Conservation (phyloP, 2,329 filamentous ascomycete species). For the Pseudogymnoascus sp. region DNA sequence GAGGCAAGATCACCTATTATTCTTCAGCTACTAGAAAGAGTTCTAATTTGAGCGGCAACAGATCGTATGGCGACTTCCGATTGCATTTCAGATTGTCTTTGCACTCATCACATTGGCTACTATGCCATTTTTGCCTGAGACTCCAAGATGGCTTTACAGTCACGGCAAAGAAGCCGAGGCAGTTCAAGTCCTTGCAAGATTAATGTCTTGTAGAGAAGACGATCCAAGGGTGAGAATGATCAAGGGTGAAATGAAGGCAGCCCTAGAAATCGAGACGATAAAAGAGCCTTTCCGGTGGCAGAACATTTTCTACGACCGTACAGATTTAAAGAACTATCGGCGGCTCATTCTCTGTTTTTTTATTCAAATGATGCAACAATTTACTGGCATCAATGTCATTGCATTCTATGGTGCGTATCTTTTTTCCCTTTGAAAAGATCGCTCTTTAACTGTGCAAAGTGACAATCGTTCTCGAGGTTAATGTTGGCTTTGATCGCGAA, state of each 20-base stretch:
- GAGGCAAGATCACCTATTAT: conserved; percentile 33
- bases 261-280: conserved; percentile 35
- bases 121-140: conserved; percentile 42
- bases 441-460: background rate
- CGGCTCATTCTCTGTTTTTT: conserved; percentile 28
- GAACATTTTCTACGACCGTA: conserved; percentile 9
- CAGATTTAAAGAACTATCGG: conserved; percentile 6
- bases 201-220: conserved; percentile 31
- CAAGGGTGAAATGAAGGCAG: conserved; percentile 40
- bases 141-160: conserved; percentile 34
- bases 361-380: conserved; percentile 41
- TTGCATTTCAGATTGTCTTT: conserved; percentile 49
- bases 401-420: conserved; percentile 21
- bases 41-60: conserved; percentile 29
- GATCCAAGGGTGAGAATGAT: conserved; percentile 45
- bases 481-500: background rate
- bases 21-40: conserved; percentile 38
- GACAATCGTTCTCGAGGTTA: conserved; percentile 6
- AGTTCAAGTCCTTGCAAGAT: conserved; percentile 28
- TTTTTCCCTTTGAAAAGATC: background rate
- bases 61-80: conserved; percentile 48
- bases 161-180: conserved; percentile 33
- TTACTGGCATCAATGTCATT: conserved; percentile 31
- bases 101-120: conserved; percentile 45
- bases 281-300: background rate